Evolutionary conservation across 257 asterid species (phyloP), one percentile per base, ranked within the genome.

Genomic region (Capsicum rhomboideum): DNA sequence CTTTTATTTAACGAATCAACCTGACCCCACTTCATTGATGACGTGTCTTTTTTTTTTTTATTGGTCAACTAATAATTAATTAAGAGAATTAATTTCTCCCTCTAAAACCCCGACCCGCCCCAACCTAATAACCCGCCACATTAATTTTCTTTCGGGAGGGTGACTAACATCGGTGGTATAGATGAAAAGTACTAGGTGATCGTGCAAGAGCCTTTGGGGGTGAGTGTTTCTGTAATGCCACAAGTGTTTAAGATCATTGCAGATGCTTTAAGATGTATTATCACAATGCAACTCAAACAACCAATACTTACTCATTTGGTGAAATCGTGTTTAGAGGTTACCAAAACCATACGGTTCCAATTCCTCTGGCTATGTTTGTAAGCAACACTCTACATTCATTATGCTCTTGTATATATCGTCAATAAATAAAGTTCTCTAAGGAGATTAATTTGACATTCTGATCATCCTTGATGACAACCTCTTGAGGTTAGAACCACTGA

Each of bases 141-240:
- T n/a, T n/a, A n/a, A n/a, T n/a, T n/a, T 34, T n/a, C n/a, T n/a
- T n/a, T n/a, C 1, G 83, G 94, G 69, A 85, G 84, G 82, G 95
- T 91, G 28, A 91, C 91, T 0, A 91, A 91, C 61, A 94, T 91
- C 0, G 95, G 90, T 0, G 88, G 64, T 18, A 84, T 34, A 2
- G 88, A 88, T 29, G 93, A 93, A 88, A 91, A 71, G 88, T 91
- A 93, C 66, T 85, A 69, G 37, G 90, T n/a, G n/a, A n/a, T n/a
- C 18, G 80, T 93, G 55, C 89, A 82, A 40, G 90, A 91, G 72
- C 95, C 95, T 5, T 18, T 55, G 2, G 97, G 97, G 12, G 94
- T 93, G 23, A 86, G 81, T 10, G 80, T 93, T 14, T 82, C 84
- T 0, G 91, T 90, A 21, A 26, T 66, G 2, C 97, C 92, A 1